Evolutionary conservation across 2,329 filamentous ascomycete genomes (phyloP), one percentile per base, ranked within the genome.

Genomic region (Colletotrichum sp.): DNA sequence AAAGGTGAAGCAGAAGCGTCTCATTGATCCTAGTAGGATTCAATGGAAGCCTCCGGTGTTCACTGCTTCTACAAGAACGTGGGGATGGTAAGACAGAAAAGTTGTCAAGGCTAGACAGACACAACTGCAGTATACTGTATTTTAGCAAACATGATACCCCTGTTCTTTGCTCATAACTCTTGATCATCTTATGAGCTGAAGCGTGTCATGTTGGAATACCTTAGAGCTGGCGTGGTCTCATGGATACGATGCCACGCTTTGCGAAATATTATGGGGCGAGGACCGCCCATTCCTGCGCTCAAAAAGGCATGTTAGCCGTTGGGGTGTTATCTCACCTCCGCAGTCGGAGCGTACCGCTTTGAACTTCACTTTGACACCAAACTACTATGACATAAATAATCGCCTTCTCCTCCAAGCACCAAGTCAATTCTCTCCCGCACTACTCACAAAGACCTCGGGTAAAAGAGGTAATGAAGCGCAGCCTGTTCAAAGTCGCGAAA

Each of bases 11-110:
- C 92, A 93, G 75, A 93, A 93, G 84, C 90, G 94, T 71, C 86
- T 90, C 60, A 96, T 99, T 78, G 94, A 98, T 77, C 90, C 96
- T 0, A 90, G 92, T 24, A 91, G 91, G 80, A 92, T 99, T 73
- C 94, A 96, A 81, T 99, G 97, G 97, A 99, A 98, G 85, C 96
- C 97, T 13, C 97, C 97, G 0, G 95, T 98, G 0, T 99, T 99
- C 82, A 96, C 94, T 30, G 96, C 96, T 1, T 95, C 94, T 16
- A 95, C 92, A 79, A 91, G 96, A 80, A 99, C 96, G 14, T 99
- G 97, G 97, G 98, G 96, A 77, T 99, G 96, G 96, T 98, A 87
- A 28, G 18, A 14, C 52, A 34, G 59, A 28, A 16, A 14, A 2
- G 13, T 39, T 13, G 13, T 30, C 61, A 28, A 36, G 28, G 13